Base-by-base conservation (phyloP, 805 yeast species). In the Candida anglica region DNA sequence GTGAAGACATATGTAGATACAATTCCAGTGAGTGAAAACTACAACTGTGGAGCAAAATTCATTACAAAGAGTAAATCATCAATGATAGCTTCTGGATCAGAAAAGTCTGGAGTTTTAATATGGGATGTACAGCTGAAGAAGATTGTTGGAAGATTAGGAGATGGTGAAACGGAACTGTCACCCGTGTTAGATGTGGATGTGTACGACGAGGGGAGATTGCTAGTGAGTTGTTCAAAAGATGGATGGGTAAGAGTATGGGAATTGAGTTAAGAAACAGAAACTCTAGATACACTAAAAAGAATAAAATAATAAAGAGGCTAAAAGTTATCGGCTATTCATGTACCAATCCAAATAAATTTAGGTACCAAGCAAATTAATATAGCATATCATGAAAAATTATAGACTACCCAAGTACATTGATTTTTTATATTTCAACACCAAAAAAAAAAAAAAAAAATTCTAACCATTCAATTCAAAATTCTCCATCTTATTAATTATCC, bases 91-190 rank as follows among this genome's bases (percentile, higher is more conserved):
- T 77, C 86, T 0, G 89, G 89, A 0, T 69, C 81, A 27, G 86
- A 81, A 29, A 38, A 44, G 9, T 74, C 76, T 1, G 66, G 72
- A 1, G 50, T 81, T 0, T 47, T 75, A 10, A 54, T 83, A 9
- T 84, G 89, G 91, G 79, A 81, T 46, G 62, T 84, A 5, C 87
- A 82, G 40, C 50, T 75, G 3, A 80, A 78, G 45, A 59, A 70
- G 11, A 53, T 81, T 3, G 61, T 67, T 3, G 53, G 43, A 29
- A 53, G 51, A 36, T 53, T 42, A 20, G 24, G 4, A 26, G 36
- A 7, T 56, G 54, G 2, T 27, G 40, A 30, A 27, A 28, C 14
- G 6, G 19, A 15, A 17, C 3, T 34, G 43, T 8, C 37, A 36
- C 62, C 71, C 1, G 64, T 75, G 4, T 50, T 75, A 36, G 70